Evolutionary conservation across 129 eudicot genomes (phyloP), one percentile per base, ranked within the genome.

Genomic region (Sambucus nigra): DNA sequence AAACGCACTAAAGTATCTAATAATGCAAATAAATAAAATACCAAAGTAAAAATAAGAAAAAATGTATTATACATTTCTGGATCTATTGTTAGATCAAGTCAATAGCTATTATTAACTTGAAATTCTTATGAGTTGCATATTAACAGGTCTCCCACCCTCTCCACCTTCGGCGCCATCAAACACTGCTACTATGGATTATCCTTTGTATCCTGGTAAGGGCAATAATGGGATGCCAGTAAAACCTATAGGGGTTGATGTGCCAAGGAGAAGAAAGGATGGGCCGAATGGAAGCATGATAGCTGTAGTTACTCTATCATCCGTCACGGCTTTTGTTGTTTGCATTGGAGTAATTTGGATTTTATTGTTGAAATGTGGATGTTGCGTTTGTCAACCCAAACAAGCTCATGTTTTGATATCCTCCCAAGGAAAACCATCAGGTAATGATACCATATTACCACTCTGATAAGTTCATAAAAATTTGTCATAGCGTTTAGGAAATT

Each of bases 81-180:
- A 14, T 47, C 15, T 22, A 51, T 26, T 51, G 38, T 38, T 51
- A 21, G 18, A 25, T 33, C 22, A 12, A 8, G 10, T n/a, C n/a
- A n/a, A n/a, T 53, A 20, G 13, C 27, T 32, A 35, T 5, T 48
- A 25, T 24, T n/a, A 5, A 5, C 27, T 51, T 67, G 9, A 66
- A 25, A 6, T 17, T 63, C 38, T 47, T 41, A 32, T 23, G 21
- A 13, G 16, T 35, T 49, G 3, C 13, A 57, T 20, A 12, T 73
- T 46, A 48, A 51, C 62, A 92, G 99, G 99, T 51, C 78, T 92
- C 61, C 99, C 96, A 5, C 94, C 99, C 29, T 82, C 99, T 59
- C 99, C 99, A 16, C 95, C 99, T 42, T 63, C 94, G 44, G 21
- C 63, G 48, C 67, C 75, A 39, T 59, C 77, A 25, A 69, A 63